phyloP scores from a whole-genome alignment of 192 early-diverging fungal genomes.

The Nowakowskiella sp. region DNA sequence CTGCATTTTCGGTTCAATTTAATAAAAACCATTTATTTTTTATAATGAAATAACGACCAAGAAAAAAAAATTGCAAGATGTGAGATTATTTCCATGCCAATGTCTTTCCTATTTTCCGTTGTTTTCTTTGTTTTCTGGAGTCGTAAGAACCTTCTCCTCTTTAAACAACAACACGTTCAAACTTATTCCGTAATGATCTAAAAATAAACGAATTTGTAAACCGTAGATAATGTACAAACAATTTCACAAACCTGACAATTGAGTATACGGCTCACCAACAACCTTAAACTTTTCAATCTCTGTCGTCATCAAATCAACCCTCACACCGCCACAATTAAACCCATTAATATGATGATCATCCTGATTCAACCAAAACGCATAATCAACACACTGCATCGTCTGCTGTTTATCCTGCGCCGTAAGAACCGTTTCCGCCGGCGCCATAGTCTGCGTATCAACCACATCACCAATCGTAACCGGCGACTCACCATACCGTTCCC shows the following conservation, averaged over 20 bases:
- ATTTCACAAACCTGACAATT: constrained; percentile 15
- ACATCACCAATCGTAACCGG: constrained; percentile 77
- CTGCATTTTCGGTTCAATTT: too few species aligned
- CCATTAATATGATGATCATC: neutral
- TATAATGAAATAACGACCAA: too few species aligned
- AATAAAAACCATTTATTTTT: too few species aligned
- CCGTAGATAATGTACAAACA: too few species aligned
- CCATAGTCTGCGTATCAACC: neutral
- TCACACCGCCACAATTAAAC: neutral
- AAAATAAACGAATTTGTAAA: too few species aligned
- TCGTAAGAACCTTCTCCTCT: too few species aligned
- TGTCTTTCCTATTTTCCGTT: too few species aligned
- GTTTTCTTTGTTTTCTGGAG: too few species aligned
- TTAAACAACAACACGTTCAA: too few species aligned
- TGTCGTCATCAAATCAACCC: constrained; percentile 5
- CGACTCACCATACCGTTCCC: constrained; percentile 54
- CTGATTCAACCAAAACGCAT: neutral
- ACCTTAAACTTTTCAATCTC: constrained; percentile 16
- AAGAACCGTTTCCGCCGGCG: neutral
- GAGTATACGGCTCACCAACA: constrained; percentile 12
- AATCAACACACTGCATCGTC: neutral
- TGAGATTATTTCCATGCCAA: too few species aligned
- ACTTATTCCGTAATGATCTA: too few species aligned
- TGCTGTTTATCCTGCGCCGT: neutral
- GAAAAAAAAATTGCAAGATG: too few species aligned